Evolutionary conservation across 257 asterid species (phyloP).

Genomic region (Verbena officinalis): DNA sequence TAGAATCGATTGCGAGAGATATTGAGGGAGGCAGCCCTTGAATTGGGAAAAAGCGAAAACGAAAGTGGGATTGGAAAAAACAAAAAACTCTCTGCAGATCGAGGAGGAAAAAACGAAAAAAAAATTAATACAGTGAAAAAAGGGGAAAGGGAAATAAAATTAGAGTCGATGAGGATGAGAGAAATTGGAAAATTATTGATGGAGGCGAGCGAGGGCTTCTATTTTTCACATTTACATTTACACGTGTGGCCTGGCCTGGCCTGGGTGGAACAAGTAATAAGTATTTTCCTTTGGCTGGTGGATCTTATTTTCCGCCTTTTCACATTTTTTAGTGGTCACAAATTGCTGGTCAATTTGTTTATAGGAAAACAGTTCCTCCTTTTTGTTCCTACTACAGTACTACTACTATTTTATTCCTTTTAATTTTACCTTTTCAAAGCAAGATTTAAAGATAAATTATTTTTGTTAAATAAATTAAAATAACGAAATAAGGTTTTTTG

Average conservation of each 20-base stretch:
- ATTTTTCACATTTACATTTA: too few relatives aligned
- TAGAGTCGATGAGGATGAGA: slow-evolving; percentile 5
- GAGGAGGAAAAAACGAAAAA: slow-evolving; percentile 17
- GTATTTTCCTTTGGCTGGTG: slow-evolving; percentile 36
- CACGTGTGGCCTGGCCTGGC: too few relatives aligned
- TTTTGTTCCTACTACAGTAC: too few relatives aligned
- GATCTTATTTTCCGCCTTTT: slow-evolving; percentile 14
- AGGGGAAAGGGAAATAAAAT: slow-evolving; percentile 22
- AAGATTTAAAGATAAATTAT: too few relatives aligned
- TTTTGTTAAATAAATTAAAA: too few relatives aligned
- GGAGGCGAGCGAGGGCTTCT: slow-evolving; percentile 13
- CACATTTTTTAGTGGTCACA: slow-evolving; percentile 10
- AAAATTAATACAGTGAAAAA: slow-evolving; percentile 17
- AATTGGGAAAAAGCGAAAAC: slow-evolving; percentile 19
- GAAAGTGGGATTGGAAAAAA: background rate
- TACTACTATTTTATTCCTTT: too few relatives aligned
- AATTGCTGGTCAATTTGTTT: background rate
- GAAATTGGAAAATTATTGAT: background rate
- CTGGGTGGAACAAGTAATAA: slow-evolving; percentile 29
- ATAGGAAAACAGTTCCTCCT: too few relatives aligned
- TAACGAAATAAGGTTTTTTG: too few relatives aligned
- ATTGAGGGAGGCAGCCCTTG: slow-evolving; percentile 28
- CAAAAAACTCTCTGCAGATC: slow-evolving; percentile 31
- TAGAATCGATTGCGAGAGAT: slow-evolving; percentile 41
- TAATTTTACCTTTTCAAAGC: too few relatives aligned